A percentile compares a stretch with the other conserved stretches of the same genome.
phyloP scores from a whole-genome alignment of 2,329 filamentous ascomycete genomes.

The Hawksworthiomyces lignivorus region DNA sequence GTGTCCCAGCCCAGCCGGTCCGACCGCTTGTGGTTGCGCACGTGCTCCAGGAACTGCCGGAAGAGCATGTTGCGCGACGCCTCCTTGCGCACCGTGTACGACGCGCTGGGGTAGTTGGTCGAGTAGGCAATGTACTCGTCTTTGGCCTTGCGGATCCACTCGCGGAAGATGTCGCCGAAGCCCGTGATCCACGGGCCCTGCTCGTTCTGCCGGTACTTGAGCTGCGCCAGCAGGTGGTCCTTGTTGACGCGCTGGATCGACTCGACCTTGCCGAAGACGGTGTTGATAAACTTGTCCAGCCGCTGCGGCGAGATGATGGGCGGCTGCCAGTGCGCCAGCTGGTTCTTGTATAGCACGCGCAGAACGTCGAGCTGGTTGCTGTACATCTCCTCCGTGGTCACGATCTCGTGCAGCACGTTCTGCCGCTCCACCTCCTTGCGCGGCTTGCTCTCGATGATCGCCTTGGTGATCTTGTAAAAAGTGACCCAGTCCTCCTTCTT shows the following conservation, averaged over 20 bases:
- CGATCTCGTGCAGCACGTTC: constrained; percentile 90
- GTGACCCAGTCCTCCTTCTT: constrained; percentile 80
- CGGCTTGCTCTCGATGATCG: constrained; percentile 60
- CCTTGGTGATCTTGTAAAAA: constrained; percentile 77
- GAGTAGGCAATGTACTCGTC: constrained; percentile 88
- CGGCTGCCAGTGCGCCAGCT: constrained; percentile 63
- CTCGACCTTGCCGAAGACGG: constrained; percentile 88
- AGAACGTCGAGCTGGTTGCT: constrained; percentile 86
- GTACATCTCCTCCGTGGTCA: constrained; percentile 85
- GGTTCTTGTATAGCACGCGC: constrained; percentile 76
- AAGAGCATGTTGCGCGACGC: constrained; percentile 79
- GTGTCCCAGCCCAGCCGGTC: constrained; percentile 88
- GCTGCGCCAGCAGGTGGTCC: constrained; percentile 80
- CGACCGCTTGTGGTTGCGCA: constrained; percentile 68
- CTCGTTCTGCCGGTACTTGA: constrained; percentile 95
- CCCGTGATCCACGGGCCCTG: constrained; percentile 91
- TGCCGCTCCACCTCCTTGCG: constrained; percentile 90
- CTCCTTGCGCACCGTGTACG: constrained; percentile 77
- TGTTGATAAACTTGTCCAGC: constrained; percentile 68
- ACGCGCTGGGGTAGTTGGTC: constrained; percentile 74
- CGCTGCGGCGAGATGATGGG: constrained; percentile 74
- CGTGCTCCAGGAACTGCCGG: constrained; percentile 74
- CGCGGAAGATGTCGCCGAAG: constrained; percentile 94
- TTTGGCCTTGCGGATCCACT: constrained; percentile 95
- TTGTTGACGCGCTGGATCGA: constrained; percentile 85